Percentiles rank a stretch among this genome's conserved stretches.
These are phyloP conservation scores for sunflower (Helianthus annuus) DNA, from an alignment of 129 eudicot genomes.

Conservation along the genomic window HanXRQr2.0-SUNRISE NC_035439.2:98278553-98279052, in stretches of 20 bases:
- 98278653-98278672: too few species aligned
- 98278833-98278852: background rate
- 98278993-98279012: background rate
- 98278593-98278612: too few species aligned
- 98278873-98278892: background rate
- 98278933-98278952: background rate
- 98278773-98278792: too few species aligned
- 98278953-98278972: background rate
- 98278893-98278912: background rate
- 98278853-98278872: background rate
- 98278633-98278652: background rate
- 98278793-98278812: too few species aligned
- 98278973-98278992: background rate
- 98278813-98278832: background rate
- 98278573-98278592: too few species aligned
- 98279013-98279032: background rate
- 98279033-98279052: background rate
- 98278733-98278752: too few species aligned
- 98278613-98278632: background rate
- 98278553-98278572: background rate
- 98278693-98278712: too few species aligned
- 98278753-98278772: too few species aligned
- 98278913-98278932: background rate
- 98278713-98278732: too few species aligned
- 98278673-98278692: too few species aligned